These are phyloP conservation scores for Clohesyomyces aquaticus DNA, from an alignment of 495 filamentous ascomycete genomes.

Conservation along the genomic window DNA sequence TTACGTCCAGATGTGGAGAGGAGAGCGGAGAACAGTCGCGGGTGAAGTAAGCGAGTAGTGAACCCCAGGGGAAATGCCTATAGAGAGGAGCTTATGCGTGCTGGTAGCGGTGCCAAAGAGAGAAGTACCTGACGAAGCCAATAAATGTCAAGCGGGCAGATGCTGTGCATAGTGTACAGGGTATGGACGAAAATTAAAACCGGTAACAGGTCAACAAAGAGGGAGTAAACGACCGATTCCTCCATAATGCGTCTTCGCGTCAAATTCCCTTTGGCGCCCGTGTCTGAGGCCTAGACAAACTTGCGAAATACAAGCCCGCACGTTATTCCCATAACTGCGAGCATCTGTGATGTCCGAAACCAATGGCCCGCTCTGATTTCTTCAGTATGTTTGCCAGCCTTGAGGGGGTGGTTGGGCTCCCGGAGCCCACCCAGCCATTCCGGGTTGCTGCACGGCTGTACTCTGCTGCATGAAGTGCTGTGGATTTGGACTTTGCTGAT, in stretches of 20 bases:
- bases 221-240: slow-evolving; percentile 15
- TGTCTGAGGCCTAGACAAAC: background rate
- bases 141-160: slow-evolving; percentile 11
- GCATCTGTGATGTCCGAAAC: background rate
- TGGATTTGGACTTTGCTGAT: slow-evolving; percentile 51
- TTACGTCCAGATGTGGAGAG: slow-evolving; percentile 8
- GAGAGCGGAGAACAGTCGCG: slow-evolving; percentile 5
- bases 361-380: too few species aligned
- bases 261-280: slow-evolving; percentile 11
- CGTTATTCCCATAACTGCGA: too few species aligned
- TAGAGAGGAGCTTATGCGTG: background rate
- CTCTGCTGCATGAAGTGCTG: slow-evolving; percentile 49
- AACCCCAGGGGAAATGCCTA: background rate
- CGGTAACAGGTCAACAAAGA: slow-evolving; percentile 8
- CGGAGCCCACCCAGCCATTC: slow-evolving; percentile 55
- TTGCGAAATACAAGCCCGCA: too few species aligned
- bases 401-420: slow-evolving; percentile 31
- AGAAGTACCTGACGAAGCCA: slow-evolving; percentile 1
- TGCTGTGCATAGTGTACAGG: slow-evolving; percentile 38
- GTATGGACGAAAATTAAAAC: slow-evolving; percentile 28
- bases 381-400: slow-evolving; percentile 36
- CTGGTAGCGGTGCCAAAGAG: background rate
- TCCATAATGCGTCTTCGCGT: slow-evolving; percentile 13
- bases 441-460: slow-evolving; percentile 45
- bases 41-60: slow-evolving; percentile 1